Percentiles rank a stretch among this genome's conserved stretches.
Evolutionary conservation across 164 flowering plant species (phyloP).

Genomic region (Nelumbo lutea): DNA sequence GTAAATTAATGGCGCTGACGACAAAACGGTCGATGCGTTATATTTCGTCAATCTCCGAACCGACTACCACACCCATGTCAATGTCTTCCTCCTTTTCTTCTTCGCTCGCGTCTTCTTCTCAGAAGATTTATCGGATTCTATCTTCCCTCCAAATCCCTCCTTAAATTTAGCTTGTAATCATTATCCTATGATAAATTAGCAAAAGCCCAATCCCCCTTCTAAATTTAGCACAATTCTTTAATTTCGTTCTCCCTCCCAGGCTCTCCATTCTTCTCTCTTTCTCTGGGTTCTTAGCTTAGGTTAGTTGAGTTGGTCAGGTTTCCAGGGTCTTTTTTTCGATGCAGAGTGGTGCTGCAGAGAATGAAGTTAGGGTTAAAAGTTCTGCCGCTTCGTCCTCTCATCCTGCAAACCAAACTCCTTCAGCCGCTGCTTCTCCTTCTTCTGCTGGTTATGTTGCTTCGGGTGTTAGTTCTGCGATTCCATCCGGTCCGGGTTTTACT

Average conservation of each 20-base stretch:
- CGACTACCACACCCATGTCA: neutral
- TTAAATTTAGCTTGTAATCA: neutral
- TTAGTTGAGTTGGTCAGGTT: neutral
- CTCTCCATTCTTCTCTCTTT: neutral
- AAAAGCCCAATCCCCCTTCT: neutral
- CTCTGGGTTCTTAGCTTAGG: no score
- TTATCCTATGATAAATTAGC: no score
- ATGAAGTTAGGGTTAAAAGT: constrained; percentile 9
- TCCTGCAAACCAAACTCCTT: neutral
- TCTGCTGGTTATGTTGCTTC: neutral
- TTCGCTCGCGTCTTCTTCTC: neutral
- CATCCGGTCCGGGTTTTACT: neutral
- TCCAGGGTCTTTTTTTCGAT: constrained; percentile 11
- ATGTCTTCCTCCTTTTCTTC: neutral
- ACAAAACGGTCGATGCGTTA: constrained; percentile 15
- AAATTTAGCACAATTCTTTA: constrained; percentile 1
- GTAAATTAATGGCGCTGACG: constrained; percentile 7
- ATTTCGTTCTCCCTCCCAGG: neutral
- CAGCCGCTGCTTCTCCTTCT: neutral
- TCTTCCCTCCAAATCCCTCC: constrained; percentile 6
- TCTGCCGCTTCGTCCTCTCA: neutral
- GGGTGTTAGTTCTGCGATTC: constrained; percentile 3
- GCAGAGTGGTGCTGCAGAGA: constrained; percentile 11
- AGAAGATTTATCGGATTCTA: neutral
- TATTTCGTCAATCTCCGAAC: neutral